These are phyloP conservation scores for Fusarium mundagurra DNA, from an alignment of 2,329 filamentous ascomycete genomes.

Conservation along the genomic window DNA sequence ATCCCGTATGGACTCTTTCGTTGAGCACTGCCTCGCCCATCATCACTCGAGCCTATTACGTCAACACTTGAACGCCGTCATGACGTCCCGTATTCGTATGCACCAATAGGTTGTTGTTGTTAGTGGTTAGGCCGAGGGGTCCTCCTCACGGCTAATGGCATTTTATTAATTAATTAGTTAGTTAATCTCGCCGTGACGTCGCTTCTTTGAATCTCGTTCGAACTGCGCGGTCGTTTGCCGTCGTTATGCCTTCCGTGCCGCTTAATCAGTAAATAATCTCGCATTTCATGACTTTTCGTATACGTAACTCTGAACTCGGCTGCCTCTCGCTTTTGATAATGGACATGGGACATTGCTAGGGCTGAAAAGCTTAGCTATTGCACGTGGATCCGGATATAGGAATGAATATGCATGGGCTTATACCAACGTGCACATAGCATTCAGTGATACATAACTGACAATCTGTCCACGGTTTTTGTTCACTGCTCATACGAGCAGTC, in stretches of 20 bases:
- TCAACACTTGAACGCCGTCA: slow-evolving; percentile 26
- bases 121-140: neutral
- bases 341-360: neutral
- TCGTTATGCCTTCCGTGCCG: neutral
- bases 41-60: slow-evolving; percentile 27
- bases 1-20: slow-evolving; percentile 23
- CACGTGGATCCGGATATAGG: neutral
- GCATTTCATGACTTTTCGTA: slow-evolving; percentile 1
- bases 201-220: neutral
- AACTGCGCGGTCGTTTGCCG: neutral
- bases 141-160: neutral
- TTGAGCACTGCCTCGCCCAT: slow-evolving; percentile 14
- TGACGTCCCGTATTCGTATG: slow-evolving; percentile 17
- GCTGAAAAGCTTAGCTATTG: neutral
- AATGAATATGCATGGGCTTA: neutral
- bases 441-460: neutral
- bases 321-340: neutral
- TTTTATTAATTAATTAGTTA: neutral
- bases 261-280: neutral
- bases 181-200: slow-evolving; percentile 29
- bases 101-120: neutral
- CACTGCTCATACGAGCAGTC: neutral
- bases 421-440: neutral
- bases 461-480: neutral
- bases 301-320: slow-evolving; percentile 1